Evolutionary conservation across 1,284 basidiomycete species (phyloP).

Genomic region (Puccinia horiana): DNA sequence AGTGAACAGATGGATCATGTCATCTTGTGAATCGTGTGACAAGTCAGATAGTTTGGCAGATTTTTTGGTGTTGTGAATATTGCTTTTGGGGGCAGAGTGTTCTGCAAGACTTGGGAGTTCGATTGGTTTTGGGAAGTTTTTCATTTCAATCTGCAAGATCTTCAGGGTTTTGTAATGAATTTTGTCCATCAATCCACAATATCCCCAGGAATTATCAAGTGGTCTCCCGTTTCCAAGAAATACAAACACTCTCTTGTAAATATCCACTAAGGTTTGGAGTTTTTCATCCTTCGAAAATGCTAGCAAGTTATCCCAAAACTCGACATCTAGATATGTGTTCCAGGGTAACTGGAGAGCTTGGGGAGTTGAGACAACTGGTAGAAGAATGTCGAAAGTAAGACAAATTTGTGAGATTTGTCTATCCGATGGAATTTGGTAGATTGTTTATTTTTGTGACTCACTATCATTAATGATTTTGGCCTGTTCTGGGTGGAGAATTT

Average conservation of each 20-base stretch:
- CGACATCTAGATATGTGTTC: neutral
- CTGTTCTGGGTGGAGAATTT: neutral
- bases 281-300: neutral
- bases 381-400: neutral
- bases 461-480: neutral
- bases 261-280: neutral
- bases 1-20: too few relatives aligned
- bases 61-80: too few relatives aligned
- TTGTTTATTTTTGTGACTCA: neutral
- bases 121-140: neutral
- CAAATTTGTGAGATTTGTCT: too few relatives aligned
- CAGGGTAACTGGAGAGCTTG: neutral
- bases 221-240: neutral
- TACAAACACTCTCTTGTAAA: neutral
- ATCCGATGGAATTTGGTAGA: neutral
- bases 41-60: too few relatives aligned
- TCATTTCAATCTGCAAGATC: neutral
- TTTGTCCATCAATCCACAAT: neutral
- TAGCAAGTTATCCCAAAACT: neutral
- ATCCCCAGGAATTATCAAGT: constrained; percentile 4
- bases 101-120: neutral
- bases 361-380: neutral
- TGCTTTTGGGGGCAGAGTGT: too few relatives aligned
- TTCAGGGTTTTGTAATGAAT: neutral
- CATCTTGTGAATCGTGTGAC: too few relatives aligned